Percentiles rank a stretch among this genome's conserved stretches.
Conservation (phyloP, 768 basidiomycete species). For the Cubamyces sp. region DNA sequence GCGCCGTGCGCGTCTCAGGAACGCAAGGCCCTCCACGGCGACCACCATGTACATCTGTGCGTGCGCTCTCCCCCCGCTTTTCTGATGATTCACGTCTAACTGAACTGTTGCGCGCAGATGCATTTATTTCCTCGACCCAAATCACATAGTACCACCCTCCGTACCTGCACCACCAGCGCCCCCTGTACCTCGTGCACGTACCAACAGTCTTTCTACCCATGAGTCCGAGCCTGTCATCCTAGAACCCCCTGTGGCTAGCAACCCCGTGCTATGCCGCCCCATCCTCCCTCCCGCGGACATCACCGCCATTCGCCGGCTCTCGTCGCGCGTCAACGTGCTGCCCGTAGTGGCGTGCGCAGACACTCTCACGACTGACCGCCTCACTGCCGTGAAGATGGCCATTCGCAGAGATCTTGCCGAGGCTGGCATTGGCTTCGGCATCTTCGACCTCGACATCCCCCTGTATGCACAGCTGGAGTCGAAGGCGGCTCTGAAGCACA, state of each 20-base stretch:
- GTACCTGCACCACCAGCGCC: conserved; percentile 70
- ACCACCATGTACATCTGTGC: conserved; percentile 84
- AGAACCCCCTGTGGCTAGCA: conserved; percentile 76
- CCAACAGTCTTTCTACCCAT: conserved; percentile 71
- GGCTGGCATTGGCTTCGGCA: conserved; percentile 87
- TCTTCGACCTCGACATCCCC: conserved; percentile 77
- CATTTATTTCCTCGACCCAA: conserved; percentile 87
- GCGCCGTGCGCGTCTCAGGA: conserved; percentile 50
- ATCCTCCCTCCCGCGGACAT: conserved; percentile 75
- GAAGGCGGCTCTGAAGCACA: conserved; percentile 24
- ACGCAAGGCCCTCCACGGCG: conserved; percentile 67
- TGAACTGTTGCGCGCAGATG: conserved; percentile 52
- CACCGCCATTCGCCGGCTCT: conserved; percentile 76
- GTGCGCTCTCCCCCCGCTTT: conserved; percentile 31
- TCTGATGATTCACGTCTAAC: conserved; percentile 11
- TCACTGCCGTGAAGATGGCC: conserved; percentile 78
- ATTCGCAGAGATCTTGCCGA: conserved; percentile 81
- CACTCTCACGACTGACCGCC: conserved; percentile 78
- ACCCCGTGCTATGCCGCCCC: conserved; percentile 68
- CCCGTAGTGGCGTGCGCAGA: conserved; percentile 86
- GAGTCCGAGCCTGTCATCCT: conserved; percentile 79
- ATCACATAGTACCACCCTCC: conserved; percentile 73
- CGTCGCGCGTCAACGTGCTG: conserved; percentile 83
- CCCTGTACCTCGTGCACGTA: conserved; percentile 67
- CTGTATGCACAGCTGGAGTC: conserved; percentile 35